Base-by-base conservation (phyloP, 2,329 filamentous ascomycete genomes). In the Colletotrichum tamarilloi region DNA sequence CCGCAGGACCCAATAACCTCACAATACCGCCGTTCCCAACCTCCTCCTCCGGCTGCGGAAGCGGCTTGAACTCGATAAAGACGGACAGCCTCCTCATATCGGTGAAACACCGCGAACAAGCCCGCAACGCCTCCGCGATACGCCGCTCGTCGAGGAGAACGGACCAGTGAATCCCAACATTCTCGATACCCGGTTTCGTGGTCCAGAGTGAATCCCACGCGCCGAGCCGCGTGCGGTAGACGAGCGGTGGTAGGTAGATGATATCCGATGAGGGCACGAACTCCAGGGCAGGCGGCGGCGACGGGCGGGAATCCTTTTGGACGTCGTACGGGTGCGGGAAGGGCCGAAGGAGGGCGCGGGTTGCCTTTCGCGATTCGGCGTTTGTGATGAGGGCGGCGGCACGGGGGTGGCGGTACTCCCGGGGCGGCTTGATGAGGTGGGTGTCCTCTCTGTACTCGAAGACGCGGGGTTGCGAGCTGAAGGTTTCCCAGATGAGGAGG, bases 131-230 rank as follows among this genome's bases (percentile, higher is more conserved):
- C 26, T 73, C 70, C 14, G 22, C 46, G 67, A 73, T 73, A 22
- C 70, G 67, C 6, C 70, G 55, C 49, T 73, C 70, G 35, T 73
- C 70, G 26, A 38, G 62, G 7, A 73, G 70, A 14, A 70, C 70
- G 12, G 70, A 73, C 67, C 70, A 73, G 49, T 70, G 70, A 4
- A 73, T 19, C 9, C 70, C 70, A 11, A 73, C 60, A 60, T 73
- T 73, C 4, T 56, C 12, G 55, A 73, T 49, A 1, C 67, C 67
- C 6, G 70, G 70, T 14, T 66, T 73, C 55, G 67, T 73, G 42
- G 70, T 73, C 70, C 70, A 73, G 14, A 64, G 42, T 2, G 70
- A 52, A 28, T 73, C 70, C 70, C 70, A 70, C 16, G 70, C 70
- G 22, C 68, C 66, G 56, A 70, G 49, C 32, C 67, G 70, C 42